phyloP scores from a whole-genome alignment of 1,284 basidiomycete species.

The Afroboletus lepidellus region DNA sequence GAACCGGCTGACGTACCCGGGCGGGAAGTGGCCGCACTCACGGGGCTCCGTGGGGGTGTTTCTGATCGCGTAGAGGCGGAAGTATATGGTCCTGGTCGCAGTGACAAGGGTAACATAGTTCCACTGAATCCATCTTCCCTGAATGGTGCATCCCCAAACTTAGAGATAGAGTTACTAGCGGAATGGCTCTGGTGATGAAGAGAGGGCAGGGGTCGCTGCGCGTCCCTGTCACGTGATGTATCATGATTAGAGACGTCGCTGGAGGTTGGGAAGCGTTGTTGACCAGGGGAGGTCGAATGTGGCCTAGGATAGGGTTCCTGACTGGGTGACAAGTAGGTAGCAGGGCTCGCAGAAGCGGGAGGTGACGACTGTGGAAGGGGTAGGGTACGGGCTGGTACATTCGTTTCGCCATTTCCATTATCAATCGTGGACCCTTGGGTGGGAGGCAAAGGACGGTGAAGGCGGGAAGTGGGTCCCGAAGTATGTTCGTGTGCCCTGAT shows the following conservation, averaged over 20 bases:
- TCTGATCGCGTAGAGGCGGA: conserved; percentile 27
- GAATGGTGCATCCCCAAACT: conserved; percentile 33
- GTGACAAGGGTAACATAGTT: conserved; percentile 24
- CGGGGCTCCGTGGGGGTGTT: conserved; percentile 58
- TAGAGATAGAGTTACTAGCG: conserved; percentile 26
- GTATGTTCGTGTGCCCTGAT: conserved; percentile 22
- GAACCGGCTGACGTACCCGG: conserved; percentile 31
- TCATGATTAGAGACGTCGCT: conserved; percentile 26
- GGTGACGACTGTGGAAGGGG: conserved; percentile 35
- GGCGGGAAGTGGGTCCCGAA: conserved; percentile 16
- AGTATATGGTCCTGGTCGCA: conserved; percentile 31
- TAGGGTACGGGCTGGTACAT: conserved; percentile 20
- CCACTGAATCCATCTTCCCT: conserved; percentile 31
- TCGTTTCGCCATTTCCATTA: conserved; percentile 20
- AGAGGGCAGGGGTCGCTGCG: conserved; percentile 28
- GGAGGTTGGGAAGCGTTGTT: conserved; percentile 30
- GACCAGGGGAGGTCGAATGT: conserved; percentile 54
- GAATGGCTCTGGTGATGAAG: conserved; percentile 32
- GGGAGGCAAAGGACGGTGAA: conserved; percentile 32
- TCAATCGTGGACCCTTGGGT: conserved; percentile 28
- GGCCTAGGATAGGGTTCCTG: conserved; percentile 59
- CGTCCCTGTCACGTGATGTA: conserved; percentile 28
- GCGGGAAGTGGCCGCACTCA: conserved; percentile 48
- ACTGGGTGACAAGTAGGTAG: conserved; percentile 28
- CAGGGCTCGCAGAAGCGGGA: conserved; percentile 33